These are phyloP conservation scores for Teratosphaeria nubilosa DNA, from an alignment of 2,329 filamentous ascomycete genomes.

Conservation along the genomic window DNA sequence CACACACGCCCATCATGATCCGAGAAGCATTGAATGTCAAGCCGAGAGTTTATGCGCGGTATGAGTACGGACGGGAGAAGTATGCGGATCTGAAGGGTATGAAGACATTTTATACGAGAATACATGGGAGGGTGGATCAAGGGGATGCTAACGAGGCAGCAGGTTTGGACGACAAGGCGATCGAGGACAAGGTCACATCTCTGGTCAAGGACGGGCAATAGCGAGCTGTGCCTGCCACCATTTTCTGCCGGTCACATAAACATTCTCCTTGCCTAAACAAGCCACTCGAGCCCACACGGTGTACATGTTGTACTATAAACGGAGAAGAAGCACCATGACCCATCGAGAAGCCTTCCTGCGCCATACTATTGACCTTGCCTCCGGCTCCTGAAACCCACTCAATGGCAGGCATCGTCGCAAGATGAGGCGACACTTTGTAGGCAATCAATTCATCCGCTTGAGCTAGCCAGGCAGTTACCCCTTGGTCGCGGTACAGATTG, in stretches of 20 bases:
- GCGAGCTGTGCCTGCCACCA: neutral
- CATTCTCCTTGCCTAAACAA: neutral
- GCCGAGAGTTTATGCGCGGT: conserved; percentile 85
- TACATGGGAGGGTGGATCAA: too few relatives aligned
- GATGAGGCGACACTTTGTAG: neutral
- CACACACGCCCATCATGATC: conserved; percentile 83
- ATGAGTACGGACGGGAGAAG: conserved; percentile 63
- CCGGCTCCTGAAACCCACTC: neutral
- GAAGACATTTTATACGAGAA: neutral
- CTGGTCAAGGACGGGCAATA: conserved; percentile 45
- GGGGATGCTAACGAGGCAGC: conserved; percentile 4
- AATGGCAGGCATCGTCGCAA: neutral
- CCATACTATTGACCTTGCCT: neutral
- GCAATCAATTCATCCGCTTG: neutral
- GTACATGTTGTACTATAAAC: neutral
- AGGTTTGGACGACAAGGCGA: conserved; percentile 61
- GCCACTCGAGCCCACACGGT: neutral
- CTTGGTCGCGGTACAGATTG: too few relatives aligned
- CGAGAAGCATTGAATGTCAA: conserved; percentile 79
- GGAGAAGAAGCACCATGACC: neutral
- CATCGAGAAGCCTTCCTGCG: neutral
- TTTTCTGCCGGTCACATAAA: neutral
- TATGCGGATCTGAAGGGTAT: conserved; percentile 52
- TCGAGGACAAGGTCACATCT: conserved; percentile 56
- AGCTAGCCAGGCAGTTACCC: too few relatives aligned